phyloP scores from a whole-genome alignment of 352 stramenopile genomes.

The Globisporangium nodosum region DNA sequence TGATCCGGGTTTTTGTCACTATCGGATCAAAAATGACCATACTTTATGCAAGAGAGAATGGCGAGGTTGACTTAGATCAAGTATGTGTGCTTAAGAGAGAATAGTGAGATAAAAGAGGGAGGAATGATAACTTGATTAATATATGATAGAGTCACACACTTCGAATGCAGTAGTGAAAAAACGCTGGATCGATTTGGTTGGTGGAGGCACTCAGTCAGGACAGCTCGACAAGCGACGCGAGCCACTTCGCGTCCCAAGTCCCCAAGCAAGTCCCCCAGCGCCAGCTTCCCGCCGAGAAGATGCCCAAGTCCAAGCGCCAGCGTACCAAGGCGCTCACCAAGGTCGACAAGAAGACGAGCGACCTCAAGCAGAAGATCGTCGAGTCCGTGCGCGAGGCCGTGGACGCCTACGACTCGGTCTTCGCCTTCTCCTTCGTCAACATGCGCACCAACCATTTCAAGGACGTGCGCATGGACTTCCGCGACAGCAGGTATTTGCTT shows the following conservation, averaged over 20 bases:
- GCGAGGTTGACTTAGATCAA: too few species aligned
- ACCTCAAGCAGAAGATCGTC: constrained; percentile 95
- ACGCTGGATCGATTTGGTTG: constrained; percentile 36
- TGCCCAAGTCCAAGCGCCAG: constrained; percentile 87
- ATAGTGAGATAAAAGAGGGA: neutral
- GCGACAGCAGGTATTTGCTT: constrained; percentile 68
- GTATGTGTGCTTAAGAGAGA: too few species aligned
- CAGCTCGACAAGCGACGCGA: constrained; percentile 7
- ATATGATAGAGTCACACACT: neutral
- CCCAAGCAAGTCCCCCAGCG: neutral
- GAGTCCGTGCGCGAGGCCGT: constrained; percentile 91
- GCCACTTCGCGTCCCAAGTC: constrained; percentile 10
- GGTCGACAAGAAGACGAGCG: constrained; percentile 93
- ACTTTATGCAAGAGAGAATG: too few species aligned
- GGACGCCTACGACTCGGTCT: constrained; percentile 91
- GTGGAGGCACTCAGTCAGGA: constrained; percentile 23
- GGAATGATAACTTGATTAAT: neutral
- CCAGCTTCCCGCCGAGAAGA: constrained; percentile 12
- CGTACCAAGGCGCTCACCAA: constrained; percentile 92
- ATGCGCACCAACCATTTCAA: constrained; percentile 99
- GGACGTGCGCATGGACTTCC: constrained; percentile 96
- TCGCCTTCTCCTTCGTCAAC: constrained; percentile 97
- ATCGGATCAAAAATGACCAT: neutral
- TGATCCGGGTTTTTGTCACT: neutral
- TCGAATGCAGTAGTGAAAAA: neutral